Evolutionary conservation across 768 basidiomycete species (phyloP), one percentile per base, ranked within the genome.

Genomic region (Termitomyces titanicus): DNA sequence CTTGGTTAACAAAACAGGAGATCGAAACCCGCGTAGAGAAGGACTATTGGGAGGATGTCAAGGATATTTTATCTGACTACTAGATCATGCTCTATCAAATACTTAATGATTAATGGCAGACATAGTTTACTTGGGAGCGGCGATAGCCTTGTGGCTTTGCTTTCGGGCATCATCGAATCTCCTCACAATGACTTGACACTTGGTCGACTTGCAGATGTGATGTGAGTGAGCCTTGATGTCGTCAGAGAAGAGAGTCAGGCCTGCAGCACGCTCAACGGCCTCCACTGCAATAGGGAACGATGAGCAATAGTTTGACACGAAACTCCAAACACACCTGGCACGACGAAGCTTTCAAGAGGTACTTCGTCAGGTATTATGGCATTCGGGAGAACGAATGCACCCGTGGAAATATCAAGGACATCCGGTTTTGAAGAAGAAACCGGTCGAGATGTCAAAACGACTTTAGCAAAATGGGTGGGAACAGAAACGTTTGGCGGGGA

Each of bases 391-490:
- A 98, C 92, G 67, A 99, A 99, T 11, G 95, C 97, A 12, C 95
- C 97, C 3, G 89, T 83, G 0, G 91, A 84, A 42, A 96, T 76
- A 61, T 98, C 94, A 5, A 79, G 76, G 13, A 85, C 67, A 51
- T 89, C 75, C 6, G 85, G 91, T 0, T 79, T 86, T 34, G 80
- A 80, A 10, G 90, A 88, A 1, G 89, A 92, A 24, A 82, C 76
- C 0, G 92, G 88, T 59, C 81, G 82, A 0, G 91, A 80, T 2
- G 89, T 80, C 49, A 98, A 76, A 22, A 98, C 85, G 31, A 98
- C 95, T 70, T 98, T 98, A 31, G 96, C 95, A 68, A 98, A 98
- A 68, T 99, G 97, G 5, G 97, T 98, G 1, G 97, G 97, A 17
- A 99, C 97, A 47, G 91, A 78, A 55, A 98, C 77, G 64, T 89